Percentiles rank a stretch among this genome's conserved stretches.
phyloP scores from a whole-genome alignment of 2,329 filamentous ascomycete genomes.

The Kalmusia sp. region DNA sequence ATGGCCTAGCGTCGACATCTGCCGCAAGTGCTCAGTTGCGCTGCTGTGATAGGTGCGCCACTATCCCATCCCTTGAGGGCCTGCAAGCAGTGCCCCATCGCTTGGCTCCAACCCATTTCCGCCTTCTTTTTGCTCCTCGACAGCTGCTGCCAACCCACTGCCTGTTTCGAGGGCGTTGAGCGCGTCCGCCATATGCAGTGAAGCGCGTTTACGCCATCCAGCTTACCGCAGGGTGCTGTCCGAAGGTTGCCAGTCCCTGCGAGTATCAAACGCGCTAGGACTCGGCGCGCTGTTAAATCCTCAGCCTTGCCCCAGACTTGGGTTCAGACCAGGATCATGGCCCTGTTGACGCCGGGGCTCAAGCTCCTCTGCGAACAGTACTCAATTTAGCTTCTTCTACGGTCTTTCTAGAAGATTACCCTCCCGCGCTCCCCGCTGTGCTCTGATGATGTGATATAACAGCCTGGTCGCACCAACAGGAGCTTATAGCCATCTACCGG shows the following conservation, averaged over 20 bases:
- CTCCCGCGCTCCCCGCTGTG: conserved; percentile 44
- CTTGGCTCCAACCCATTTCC: conserved; percentile 6
- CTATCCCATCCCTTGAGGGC: conserved; percentile 10
- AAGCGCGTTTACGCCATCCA: conserved; percentile 1
- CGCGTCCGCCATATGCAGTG: not conserved
- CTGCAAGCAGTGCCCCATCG: not conserved
- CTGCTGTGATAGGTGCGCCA: conserved; percentile 28
- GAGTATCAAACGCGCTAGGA: conserved; percentile 40
- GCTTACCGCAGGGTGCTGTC: conserved; percentile 1
- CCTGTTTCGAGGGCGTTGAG: not conserved
- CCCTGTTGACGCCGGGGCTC: conserved; percentile 35
- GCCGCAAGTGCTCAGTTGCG: conserved; percentile 26
- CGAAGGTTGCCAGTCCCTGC: conserved; percentile 20
- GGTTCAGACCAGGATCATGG: conserved; percentile 36
- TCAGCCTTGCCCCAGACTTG: conserved; percentile 47
- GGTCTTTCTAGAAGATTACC: conserved; percentile 45
- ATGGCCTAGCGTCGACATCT: conserved; percentile 19
- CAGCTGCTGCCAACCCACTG: not conserved
- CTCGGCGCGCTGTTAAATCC: conserved; percentile 33
- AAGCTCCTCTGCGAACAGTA: conserved; percentile 35
- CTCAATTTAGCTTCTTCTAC: conserved; percentile 46
- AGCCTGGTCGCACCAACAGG: conserved; percentile 43
- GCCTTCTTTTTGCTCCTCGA: conserved; percentile 1
- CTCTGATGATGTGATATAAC: conserved; percentile 47
- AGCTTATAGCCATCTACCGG: conserved; percentile 37